Base-by-base conservation (phyloP, 148 eudicot species). In the Polygonum maritimum region DNA sequence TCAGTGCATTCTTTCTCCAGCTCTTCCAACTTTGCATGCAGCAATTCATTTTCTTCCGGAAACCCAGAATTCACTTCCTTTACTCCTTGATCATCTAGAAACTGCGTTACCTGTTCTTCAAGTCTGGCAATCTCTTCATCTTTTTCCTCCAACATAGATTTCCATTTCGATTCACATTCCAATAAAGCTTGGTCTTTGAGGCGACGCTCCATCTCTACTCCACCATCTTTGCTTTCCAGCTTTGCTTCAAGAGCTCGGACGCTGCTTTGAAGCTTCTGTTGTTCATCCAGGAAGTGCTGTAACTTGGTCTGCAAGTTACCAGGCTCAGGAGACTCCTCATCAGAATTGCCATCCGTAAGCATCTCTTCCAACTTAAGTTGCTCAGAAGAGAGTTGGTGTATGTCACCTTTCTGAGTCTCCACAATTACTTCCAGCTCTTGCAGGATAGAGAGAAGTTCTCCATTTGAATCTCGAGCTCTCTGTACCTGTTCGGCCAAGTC, bases 351-450 rank as follows among this genome's bases (percentile, higher is more conserved):
- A 22, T 22, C 19, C 13, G 3, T n/a, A 44, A n/a, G 58, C 77
- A 48, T 74, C 69, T 82, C 82, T 44, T 76, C 76, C 52, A 84
- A 75, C 78, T 85, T 82, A 57, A 38, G 44, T n/a, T 80, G 76
- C 48, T 84, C 78, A 36, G 87, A 76, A 41, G 94, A 85, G 74
- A 94, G 87, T 65, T 80, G 80, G 60, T 86, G 88, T 62, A 92
- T 92, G 77, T 94, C 96, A 22, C 55, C 77, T 78, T 84, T 94
- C 83, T 94, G 98, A 38, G 83, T 76, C 77, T 94, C 98, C 54
- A 92, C 80, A 4, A 86, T 88, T 31, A 82, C 88, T 82, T 94
- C 98, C 60, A 94, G 85, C 83, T 94, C 98, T 81, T 89, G 92
- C 78, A 94, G 87, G 79, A 94, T 79, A 73, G 88, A 81, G 58